Conservation (phyloP, 2,329 filamentous ascomycete species). For the Orbilia javanica region DNA sequence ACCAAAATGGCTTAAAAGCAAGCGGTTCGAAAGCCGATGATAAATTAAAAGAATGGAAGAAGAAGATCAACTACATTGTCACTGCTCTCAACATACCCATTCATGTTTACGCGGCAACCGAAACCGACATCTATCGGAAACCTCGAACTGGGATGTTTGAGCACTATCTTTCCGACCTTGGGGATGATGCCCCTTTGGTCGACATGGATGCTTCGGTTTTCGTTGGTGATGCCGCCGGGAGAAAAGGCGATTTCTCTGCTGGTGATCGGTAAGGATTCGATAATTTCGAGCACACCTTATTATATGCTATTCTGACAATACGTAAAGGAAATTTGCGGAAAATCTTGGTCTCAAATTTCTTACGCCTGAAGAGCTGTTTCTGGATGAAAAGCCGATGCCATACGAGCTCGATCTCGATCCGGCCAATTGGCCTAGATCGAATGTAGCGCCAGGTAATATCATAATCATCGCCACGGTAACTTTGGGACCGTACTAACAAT, state of each 20-base stretch:
- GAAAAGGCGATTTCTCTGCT: constrained; percentile 63
- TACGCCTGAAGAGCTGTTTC: constrained; percentile 93
- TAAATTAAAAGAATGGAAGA: constrained; percentile 83
- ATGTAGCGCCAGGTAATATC: constrained; percentile 30
- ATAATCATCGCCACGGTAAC: neutral
- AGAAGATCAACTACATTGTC: constrained; percentile 67
- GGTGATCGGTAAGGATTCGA: constrained; percentile 57
- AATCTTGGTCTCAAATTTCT: constrained; percentile 84
- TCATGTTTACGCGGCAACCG: constrained; percentile 85
- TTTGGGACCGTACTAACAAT: neutral
- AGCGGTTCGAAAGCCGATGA: constrained; percentile 77
- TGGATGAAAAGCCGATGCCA: constrained; percentile 74
- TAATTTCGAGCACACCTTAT: neutral
- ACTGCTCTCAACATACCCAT: constrained; percentile 80
- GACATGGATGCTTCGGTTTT: constrained; percentile 82
- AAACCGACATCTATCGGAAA: constrained; percentile 83
- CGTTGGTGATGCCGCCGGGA: constrained; percentile 85
- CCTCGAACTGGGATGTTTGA: constrained; percentile 91
- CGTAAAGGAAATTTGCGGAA: constrained; percentile 80
- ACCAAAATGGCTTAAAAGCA: constrained; percentile 85
- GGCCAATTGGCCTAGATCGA: constrained; percentile 64
- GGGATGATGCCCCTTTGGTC: constrained; percentile 72
- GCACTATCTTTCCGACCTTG: constrained; percentile 71
- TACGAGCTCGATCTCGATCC: constrained; percentile 81
- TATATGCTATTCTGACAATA: constrained; percentile 36